phyloP scores from a whole-genome alignment of 164 flowering plant species.

The Paratinospora sagittata region DNA sequence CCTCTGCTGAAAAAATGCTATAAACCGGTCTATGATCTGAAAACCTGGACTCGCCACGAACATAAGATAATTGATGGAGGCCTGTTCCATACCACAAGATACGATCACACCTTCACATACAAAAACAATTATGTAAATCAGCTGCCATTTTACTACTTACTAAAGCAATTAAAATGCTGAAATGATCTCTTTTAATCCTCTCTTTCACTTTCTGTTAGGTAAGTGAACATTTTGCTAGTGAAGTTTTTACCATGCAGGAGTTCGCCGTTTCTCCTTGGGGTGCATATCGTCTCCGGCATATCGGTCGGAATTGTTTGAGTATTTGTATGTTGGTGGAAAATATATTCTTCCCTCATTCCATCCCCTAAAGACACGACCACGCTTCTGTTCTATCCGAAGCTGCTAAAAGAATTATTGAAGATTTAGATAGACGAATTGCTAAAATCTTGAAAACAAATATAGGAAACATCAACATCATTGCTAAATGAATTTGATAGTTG shows the following conservation, averaged over 20 bases:
- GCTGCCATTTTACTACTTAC: neutral
- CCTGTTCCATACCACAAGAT: slow-evolving; percentile 86
- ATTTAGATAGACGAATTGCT: slow-evolving; percentile 15
- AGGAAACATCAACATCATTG: neutral
- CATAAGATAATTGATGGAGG: slow-evolving; percentile 70
- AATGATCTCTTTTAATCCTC: too few relatives aligned
- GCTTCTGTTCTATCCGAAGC: slow-evolving; percentile 70
- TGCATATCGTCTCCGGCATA: slow-evolving; percentile 86
- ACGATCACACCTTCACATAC: slow-evolving; percentile 75
- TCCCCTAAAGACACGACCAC: slow-evolving; percentile 68
- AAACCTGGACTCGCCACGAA: slow-evolving; percentile 79
- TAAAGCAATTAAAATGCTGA: neutral
- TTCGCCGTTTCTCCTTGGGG: slow-evolving; percentile 85
- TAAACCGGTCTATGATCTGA: slow-evolving; percentile 92
- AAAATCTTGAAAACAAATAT: neutral
- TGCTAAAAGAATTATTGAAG: slow-evolving; percentile 24
- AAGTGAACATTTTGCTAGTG: neutral
- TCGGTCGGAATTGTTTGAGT: slow-evolving; percentile 85
- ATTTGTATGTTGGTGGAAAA: slow-evolving; percentile 93
- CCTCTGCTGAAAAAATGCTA: slow-evolving; percentile 65
- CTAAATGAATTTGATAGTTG: neutral
- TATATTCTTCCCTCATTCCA: slow-evolving; percentile 88
- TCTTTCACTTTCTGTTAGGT: too few relatives aligned
- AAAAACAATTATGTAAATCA: slow-evolving; percentile 13
- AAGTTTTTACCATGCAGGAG: slow-evolving; percentile 83